phyloP scores from a whole-genome alignment of 1,284 basidiomycete genomes.

The Taiwanofungus camphoratus region DNA sequence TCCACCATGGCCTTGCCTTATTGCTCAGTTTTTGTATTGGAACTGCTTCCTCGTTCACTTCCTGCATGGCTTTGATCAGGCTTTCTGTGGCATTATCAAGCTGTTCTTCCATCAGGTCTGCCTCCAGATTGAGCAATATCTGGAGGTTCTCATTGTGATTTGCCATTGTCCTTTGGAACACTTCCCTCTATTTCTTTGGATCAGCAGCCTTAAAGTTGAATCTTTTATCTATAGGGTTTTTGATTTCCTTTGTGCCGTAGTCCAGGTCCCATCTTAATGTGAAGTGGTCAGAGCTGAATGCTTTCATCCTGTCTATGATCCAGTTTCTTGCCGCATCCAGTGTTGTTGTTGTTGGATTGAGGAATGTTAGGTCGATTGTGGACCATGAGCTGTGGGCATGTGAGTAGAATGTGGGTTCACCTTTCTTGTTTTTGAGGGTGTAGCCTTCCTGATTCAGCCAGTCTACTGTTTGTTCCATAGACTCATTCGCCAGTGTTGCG shows the following conservation, averaged over 20 bases:
- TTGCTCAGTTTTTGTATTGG: not conserved
- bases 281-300: constrained; percentile 8
- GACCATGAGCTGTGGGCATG: constrained; percentile 1
- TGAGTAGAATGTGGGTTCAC: constrained; percentile 2
- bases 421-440: constrained; percentile 1
- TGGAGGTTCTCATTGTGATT: not conserved
- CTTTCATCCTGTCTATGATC: not conserved
- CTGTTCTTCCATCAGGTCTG: not conserved
- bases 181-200: constrained; percentile 1
- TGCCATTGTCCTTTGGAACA: not conserved
- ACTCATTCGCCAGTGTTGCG: not conserved
- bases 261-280: constrained; percentile 4
- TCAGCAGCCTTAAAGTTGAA: constrained; percentile 8
- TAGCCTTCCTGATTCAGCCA: not conserved
- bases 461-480: not conserved
- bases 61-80: not conserved
- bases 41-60: not conserved
- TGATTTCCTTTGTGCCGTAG: constrained; percentile 1
- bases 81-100: not conserved
- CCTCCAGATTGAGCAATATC: not conserved
- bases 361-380: constrained; percentile 4
- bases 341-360: not conserved
- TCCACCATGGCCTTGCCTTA: constrained; percentile 1
- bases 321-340: constrained; percentile 6
- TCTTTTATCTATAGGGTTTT: constrained; percentile 4